Evolutionary conservation across 306 rosid species (phyloP).

Genomic region (Sphenostylis stenocarpa): DNA sequence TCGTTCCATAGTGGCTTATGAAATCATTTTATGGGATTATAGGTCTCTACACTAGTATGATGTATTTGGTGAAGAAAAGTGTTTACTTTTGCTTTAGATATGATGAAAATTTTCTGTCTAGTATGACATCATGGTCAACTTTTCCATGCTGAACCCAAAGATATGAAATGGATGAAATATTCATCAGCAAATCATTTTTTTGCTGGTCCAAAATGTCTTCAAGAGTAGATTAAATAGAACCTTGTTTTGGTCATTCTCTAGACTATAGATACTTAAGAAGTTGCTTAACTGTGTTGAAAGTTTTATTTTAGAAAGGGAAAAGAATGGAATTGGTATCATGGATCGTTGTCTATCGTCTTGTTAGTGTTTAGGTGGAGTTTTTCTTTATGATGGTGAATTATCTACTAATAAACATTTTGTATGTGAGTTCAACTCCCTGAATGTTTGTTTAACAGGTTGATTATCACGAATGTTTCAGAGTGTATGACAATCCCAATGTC

Average conservation of each 20-base stretch:
- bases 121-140: not conserved
- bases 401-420: constrained; percentile 60
- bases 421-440: constrained; percentile 89
- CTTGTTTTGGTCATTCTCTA: constrained; percentile 18
- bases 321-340: not conserved
- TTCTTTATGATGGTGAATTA: constrained; percentile 41
- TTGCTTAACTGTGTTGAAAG: not conserved
- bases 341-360: not conserved
- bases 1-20: not conserved
- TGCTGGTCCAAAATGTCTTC: not conserved
- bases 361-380: constrained; percentile 4
- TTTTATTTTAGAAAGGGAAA: not conserved
- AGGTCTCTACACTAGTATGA: not conserved
- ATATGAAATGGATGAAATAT: not conserved
- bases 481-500: constrained; percentile 85
- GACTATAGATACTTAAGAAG: constrained; percentile 1
- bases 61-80: not conserved
- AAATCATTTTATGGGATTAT: not conserved
- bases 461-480: constrained; percentile 99
- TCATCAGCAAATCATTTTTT: not conserved
- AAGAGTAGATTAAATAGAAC: not conserved
- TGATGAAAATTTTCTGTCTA: not conserved
- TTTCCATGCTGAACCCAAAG: not conserved
- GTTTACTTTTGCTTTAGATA: not conserved
- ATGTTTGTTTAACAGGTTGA: constrained; percentile 99